Base-by-base conservation (phyloP, 495 filamentous ascomycete species). In the Tirmania nivea region DNA sequence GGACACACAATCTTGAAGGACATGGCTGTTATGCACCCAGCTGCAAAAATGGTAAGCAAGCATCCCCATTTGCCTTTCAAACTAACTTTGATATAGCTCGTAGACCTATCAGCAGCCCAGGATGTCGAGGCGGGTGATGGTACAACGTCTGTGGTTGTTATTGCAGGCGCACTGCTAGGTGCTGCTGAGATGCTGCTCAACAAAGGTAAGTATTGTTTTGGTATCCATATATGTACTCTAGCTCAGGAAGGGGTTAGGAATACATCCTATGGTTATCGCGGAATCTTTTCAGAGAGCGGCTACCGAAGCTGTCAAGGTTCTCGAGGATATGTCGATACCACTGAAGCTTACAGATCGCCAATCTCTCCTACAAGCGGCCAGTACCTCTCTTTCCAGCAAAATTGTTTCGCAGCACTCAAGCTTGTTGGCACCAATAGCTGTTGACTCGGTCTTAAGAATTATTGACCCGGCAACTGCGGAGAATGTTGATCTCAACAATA, bases 121-220 rank as follows among this genome's bases (percentile, higher is more conserved):
- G 90, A 97, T 74, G 84, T 97, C 56, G 90, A 97, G 68, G 90
- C 90, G 56, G 90, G 90, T 68, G 90, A 97, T 70, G 90, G 90
- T 66, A 97, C 90, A 54, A 97, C 90, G 36, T 96, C 90, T 5
- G 90, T 97, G 10, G 90, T 97, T 50, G 90, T 97, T 54, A 94
- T 97, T 67, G 86, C 85, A 59, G 90, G 90, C 59, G 92, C 86
- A 68, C 69, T 97, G 58, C 76, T 97, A 45, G 92, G 86, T 55
- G 90, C 90, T 17, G 90, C 90, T 57, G 90, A 97, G 67, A 74
- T 83, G 61, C 70, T 97, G 69, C 71, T 97, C 50, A 69, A 68
- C 59, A 96, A 96, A 74, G 89, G 85, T 68, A 65, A 49, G 55
- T 56, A 2, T 19, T 45, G 10, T 8, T 19, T 14, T 45, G 17